Conservation (phyloP, 192 early-diverging fungal genomes). For the Cetraspora pellucida region DNA sequence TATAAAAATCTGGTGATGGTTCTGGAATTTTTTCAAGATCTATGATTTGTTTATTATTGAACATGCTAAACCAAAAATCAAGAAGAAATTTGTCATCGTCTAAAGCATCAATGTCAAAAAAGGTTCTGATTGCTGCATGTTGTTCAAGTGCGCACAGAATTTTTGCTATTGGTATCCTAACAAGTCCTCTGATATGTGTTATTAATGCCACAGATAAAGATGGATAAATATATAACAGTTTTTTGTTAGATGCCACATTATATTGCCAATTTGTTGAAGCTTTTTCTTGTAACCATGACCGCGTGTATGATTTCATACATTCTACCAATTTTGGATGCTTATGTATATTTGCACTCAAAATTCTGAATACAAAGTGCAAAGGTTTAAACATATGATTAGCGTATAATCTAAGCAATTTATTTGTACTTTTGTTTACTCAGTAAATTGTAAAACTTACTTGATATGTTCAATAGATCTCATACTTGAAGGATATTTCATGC, state of each 20-base stretch:
- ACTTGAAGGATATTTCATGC: slow-evolving; percentile 11
- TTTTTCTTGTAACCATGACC: slow-evolving; percentile 8
- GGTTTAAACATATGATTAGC: background rate
- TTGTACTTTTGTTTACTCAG: too few relatives aligned
- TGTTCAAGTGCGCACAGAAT: slow-evolving; percentile 30
- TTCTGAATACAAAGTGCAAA: background rate
- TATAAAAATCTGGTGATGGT: slow-evolving; percentile 22
- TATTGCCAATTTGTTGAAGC: slow-evolving; percentile 16
- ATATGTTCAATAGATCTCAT: slow-evolving; percentile 19
- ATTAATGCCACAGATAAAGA: slow-evolving; percentile 18
- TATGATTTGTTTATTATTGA: slow-evolving; percentile 6
- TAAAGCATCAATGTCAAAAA: background rate
- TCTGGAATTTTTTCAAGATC: background rate
- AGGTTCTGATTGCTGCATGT: background rate
- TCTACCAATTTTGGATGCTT: background rate
- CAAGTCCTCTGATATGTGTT: slow-evolving; percentile 1
- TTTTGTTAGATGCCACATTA: slow-evolving; percentile 18
- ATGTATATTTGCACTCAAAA: background rate
- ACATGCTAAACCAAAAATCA: slow-evolving; percentile 25
- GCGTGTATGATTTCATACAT: background rate
- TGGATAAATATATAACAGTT: background rate
- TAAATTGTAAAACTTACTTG: background rate
- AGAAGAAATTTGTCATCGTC: background rate
- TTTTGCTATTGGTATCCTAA: slow-evolving; percentile 18
- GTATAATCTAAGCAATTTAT: background rate